These are phyloP conservation scores for Juglanconis oblonga DNA, from an alignment of 2,329 filamentous ascomycete genomes.

Conservation along the genomic window DNA sequence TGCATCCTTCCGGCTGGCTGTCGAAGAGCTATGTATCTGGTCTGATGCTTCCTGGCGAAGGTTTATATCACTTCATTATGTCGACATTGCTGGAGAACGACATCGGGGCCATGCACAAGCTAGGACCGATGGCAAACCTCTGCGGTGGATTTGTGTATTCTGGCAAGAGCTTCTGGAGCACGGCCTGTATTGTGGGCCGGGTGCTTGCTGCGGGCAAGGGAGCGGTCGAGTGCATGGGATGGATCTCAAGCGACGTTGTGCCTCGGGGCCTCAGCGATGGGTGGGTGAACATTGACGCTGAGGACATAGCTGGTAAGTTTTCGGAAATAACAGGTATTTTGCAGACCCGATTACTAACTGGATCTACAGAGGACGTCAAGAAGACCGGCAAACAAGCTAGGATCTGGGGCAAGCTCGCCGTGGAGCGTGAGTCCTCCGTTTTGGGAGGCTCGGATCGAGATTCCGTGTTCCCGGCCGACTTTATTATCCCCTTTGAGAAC, in stretches of 20 bases:
- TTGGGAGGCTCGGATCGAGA: conserved; percentile 55
- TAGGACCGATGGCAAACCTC: conserved; percentile 61
- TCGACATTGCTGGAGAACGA: conserved; percentile 65
- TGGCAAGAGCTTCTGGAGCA: conserved; percentile 68
- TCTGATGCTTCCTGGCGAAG: conserved; percentile 62
- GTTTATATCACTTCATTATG: conserved; percentile 62
- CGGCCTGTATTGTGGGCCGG: conserved; percentile 61
- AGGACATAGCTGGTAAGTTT: conserved; percentile 48
- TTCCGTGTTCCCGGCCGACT: conserved; percentile 58
- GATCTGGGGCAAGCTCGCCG: conserved; percentile 56
- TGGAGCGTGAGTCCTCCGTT: conserved; percentile 60
- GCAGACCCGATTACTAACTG: neutral
- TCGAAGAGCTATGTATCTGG: conserved; percentile 67
- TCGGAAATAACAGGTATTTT: neutral
- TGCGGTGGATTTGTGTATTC: conserved; percentile 63
- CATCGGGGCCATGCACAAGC: conserved; percentile 51
- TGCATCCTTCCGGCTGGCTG: conserved; percentile 62
- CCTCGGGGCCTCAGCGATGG: conserved; percentile 51
- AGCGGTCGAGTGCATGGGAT: conserved; percentile 65
- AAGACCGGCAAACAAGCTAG: conserved; percentile 54
- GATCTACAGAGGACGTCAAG: conserved; percentile 42
- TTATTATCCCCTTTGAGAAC: conserved; percentile 59
- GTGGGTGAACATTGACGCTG: conserved; percentile 58
- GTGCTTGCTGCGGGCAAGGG: conserved; percentile 62
- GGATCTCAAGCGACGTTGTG: conserved; percentile 60